These are phyloP conservation scores for Salix caprea DNA, from an alignment of 345 rosid species.

Conservation along the genomic window DNA sequence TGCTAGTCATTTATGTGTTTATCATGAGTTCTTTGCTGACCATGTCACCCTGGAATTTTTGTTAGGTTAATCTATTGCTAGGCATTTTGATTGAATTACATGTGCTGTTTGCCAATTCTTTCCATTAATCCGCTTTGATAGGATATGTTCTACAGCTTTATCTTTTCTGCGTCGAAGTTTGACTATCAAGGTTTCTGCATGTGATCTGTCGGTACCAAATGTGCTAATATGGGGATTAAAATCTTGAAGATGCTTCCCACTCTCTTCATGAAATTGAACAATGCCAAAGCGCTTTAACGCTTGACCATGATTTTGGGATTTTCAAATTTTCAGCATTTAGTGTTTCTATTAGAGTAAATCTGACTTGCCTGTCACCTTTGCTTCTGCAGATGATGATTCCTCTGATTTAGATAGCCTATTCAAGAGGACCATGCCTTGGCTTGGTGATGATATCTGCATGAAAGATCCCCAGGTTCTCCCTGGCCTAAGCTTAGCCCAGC, in stretches of 20 bases:
- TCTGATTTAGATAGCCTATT: constrained; percentile 64
- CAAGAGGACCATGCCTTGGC: constrained; percentile 90
- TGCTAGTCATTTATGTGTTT: not conserved
- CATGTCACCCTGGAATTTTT: not conserved
- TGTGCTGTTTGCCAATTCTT: constrained; percentile 1
- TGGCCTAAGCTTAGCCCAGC: constrained; percentile 78
- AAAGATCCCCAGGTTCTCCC: constrained; percentile 65
- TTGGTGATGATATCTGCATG: constrained; percentile 63
- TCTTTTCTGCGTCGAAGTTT: constrained; percentile 9
- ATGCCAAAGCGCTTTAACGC: not conserved
- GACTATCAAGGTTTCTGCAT: constrained; percentile 9
- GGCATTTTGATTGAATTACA: constrained; percentile 8
- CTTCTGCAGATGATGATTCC: constrained; percentile 62
- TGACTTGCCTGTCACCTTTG: constrained; percentile 10
- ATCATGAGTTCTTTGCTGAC: not conserved
- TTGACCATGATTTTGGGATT: not conserved
- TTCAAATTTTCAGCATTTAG: not conserved
- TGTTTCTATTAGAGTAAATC: not conserved
- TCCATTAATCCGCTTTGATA: not conserved
- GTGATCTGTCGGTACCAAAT: constrained; percentile 5
- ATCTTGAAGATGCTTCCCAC: constrained; percentile 3
- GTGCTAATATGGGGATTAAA: constrained; percentile 14
- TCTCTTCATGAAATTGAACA: not conserved
- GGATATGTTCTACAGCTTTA: constrained; percentile 9
- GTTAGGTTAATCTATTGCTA: not conserved